Conservation (phyloP, 108 stramenopile genomes). For the Chaetoceros muelleri region DNA sequence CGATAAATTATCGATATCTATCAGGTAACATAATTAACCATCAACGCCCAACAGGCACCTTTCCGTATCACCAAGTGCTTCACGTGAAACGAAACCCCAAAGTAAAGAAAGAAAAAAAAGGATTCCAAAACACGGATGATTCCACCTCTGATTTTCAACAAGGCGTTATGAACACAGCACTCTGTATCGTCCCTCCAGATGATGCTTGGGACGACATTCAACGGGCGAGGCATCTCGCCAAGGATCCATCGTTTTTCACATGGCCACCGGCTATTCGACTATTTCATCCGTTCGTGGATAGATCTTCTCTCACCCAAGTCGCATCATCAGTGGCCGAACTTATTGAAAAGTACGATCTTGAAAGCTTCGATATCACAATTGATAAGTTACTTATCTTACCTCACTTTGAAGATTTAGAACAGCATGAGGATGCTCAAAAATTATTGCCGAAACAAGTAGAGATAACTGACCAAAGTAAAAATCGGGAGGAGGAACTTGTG, state of each 20-base stretch:
- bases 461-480: slow-evolving; percentile 1
- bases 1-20: too few species aligned
- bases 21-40: too few species aligned
- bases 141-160: background rate
- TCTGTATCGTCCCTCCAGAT: slow-evolving; percentile 62
- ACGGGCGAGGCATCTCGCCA: slow-evolving; percentile 56
- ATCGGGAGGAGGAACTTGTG: slow-evolving; percentile 14
- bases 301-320: slow-evolving; percentile 10
- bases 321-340: slow-evolving; percentile 56
- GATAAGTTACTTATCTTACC: slow-evolving; percentile 59
- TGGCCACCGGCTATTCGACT: slow-evolving; percentile 77
- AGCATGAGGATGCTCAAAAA: slow-evolving; percentile 19
- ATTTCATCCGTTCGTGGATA: slow-evolving; percentile 60
- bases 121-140: background rate
- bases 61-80: too few species aligned
- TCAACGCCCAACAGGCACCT: too few species aligned
- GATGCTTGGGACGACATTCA: slow-evolving; percentile 65
- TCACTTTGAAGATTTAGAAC: slow-evolving; percentile 40
- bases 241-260: slow-evolving; percentile 47
- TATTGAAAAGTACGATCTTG: slow-evolving; percentile 38
- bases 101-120: background rate
- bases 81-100: too few species aligned
- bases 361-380: slow-evolving; percentile 58
- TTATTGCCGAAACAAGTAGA: background rate
- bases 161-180: slow-evolving; percentile 16